Base-by-base conservation (phyloP, 2,329 filamentous ascomycete genomes). In the Bipolaris victoriae region DNA sequence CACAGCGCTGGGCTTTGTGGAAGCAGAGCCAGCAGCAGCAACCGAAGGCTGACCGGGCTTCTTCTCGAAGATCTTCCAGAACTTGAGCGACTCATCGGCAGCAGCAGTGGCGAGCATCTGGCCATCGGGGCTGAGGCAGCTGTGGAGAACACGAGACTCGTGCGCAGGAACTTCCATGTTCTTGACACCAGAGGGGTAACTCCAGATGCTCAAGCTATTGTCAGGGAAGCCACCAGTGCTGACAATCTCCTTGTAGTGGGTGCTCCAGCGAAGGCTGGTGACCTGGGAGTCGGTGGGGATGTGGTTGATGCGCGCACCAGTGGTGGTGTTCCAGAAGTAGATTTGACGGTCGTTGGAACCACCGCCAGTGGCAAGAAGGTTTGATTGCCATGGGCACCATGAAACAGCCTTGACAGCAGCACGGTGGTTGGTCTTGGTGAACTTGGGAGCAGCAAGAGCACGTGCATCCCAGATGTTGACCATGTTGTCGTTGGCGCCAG, bases 61-160 rank as follows among this genome's bases (percentile, higher is more conserved):
- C 86, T 97, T 97, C 85, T 99, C 95, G 74, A 99, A 99, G 69
- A 99, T 85, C 88, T 99, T 99, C 95, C 95, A 99, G 85, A 99
- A 99, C 83, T 99, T 99, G 78, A 99, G 84, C 74, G 90, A 94
- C 84, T 99, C 95, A 72, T 99, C 95, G 36, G 94, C 93, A 68
- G 94, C 89, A 59, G 95, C 94, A 49, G 95, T 99, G 49, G 95
- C 95, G 54, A 99, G 86, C 88, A 97, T 97, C 82, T 99, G 95
- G 50, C 95, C 95, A 73, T 99, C 95, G 3, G 95, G 95, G 81
- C 92, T 97, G 68, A 99, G 87, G 76, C 91, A 95, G 83, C 91
- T 96, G 87, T 98, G 95, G 48, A 99, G 86, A 40, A 99, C 94
- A 70, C 95, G 87, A 73, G 92, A 96, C 84, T 99, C 95, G 75